Evolutionary conservation across 106 monocot species (phyloP).

Genomic region (Narthecium ossifragum): DNA sequence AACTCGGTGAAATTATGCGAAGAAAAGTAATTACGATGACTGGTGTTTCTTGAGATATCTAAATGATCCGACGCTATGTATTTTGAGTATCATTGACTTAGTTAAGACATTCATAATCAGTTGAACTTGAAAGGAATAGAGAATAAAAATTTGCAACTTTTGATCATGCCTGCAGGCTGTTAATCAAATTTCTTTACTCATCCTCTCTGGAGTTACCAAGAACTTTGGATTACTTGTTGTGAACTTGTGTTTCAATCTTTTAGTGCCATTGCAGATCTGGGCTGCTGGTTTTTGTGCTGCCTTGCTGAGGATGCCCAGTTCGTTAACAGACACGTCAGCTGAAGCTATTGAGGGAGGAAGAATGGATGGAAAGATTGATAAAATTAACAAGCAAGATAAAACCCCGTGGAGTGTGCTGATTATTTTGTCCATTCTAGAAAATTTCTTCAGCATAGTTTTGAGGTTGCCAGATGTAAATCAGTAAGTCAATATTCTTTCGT

Average conservation of each 20-base stretch:
- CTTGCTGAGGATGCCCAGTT: conserved; percentile 52
- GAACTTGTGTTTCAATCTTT: conserved; percentile 4
- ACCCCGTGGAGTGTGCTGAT: conserved; percentile 35
- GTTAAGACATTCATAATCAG: not conserved
- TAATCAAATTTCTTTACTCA: conserved; percentile 3
- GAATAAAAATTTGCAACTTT: too few relatives aligned
- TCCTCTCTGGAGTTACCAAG: not conserved
- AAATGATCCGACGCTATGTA: too few relatives aligned
- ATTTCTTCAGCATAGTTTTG: conserved; percentile 52
- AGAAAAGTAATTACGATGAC: too few relatives aligned
- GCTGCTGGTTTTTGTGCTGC: conserved; percentile 95
- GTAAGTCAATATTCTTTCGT: conserved; percentile 24
- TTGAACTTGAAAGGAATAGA: not conserved
- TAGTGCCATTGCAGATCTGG: too few relatives aligned
- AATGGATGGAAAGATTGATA: conserved; percentile 8
- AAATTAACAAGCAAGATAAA: conserved; percentile 11
- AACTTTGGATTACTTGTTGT: not conserved
- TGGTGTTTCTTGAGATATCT: too few relatives aligned
- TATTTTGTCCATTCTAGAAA: conserved; percentile 50
- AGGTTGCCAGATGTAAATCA: conserved; percentile 65
- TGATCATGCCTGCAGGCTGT: not conserved
- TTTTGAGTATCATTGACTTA: not conserved
- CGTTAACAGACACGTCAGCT: conserved; percentile 20
- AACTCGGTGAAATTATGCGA: too few relatives aligned
- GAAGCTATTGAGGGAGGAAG: conserved; percentile 19